Base-by-base conservation (phyloP, 805 yeast species). In the Zygosaccharomyces lentus region DNA sequence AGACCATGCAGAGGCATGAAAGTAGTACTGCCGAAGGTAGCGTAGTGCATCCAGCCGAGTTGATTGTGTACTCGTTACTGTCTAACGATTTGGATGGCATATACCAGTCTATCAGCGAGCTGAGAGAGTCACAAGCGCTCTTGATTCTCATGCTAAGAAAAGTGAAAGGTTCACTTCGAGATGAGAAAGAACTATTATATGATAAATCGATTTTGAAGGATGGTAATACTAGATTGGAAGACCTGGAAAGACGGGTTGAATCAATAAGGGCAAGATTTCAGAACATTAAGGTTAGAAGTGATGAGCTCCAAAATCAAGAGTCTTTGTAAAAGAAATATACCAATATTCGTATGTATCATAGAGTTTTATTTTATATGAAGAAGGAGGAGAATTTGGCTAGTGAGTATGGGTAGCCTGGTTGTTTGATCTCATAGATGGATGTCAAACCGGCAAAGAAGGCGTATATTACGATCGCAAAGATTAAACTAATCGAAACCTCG, bases 381-480 rank as follows among this genome's bases (percentile, higher is more conserved):
- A 57, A 47, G n/a, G 54, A 38, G 9, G 56, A 46, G 16, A 72
- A 51, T 40, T 66, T 65, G 46, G 78, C 59, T 54, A 91, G 70
- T 53, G 68, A 72, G 70, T 73, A 85, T 34, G 98, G 98, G 65
- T 87, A 93, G 0, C 87, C 84, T 4, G 75, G 65, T 52, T 80
- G 80, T 71, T 93, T 93, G 59, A 77, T 58, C 37, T 74, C 75
- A 73, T 87, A 93, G 45, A 87, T 73, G 38, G 73, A 68, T 48
- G 89, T 70, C 54, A 87, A 69, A 39, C 76, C 73, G 57, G 90
- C 80, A 70, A 77, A 88, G 37, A 76, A 66, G 27, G 82, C 61
- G 54, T 81, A 76, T 13, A 86, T 61, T 1, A 72, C 53, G 4
- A 73, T 51, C 3, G 81, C 77, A 3, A 78, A 76, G 9, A 77